phyloP scores from a whole-genome alignment of 345 rosid genomes.

The Populus deltoides region DNA sequence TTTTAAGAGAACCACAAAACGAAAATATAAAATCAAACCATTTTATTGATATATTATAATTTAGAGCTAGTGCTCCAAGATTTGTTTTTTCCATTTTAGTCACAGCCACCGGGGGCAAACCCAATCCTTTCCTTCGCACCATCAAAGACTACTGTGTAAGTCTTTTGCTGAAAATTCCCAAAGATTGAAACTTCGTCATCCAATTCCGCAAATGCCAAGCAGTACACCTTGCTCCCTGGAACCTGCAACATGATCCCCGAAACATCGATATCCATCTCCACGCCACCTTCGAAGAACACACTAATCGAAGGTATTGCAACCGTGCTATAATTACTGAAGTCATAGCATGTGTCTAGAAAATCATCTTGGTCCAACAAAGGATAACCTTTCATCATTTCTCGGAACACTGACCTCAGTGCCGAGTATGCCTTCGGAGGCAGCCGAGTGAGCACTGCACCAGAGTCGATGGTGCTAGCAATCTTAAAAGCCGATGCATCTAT shows the following conservation, averaged over 20 bases:
- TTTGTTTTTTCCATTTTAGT: not conserved
- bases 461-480: not conserved
- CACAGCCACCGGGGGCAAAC: constrained; percentile 6
- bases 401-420: not conserved
- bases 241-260: not conserved
- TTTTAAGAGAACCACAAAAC: too few species aligned
- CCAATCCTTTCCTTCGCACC: not conserved
- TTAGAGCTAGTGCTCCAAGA: too few species aligned
- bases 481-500: too few species aligned
- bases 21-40: too few species aligned
- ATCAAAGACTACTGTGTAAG: constrained; percentile 2
- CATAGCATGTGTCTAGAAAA: not conserved
- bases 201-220: constrained; percentile 14
- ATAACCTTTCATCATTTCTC: not conserved
- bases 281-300: not conserved
- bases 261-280: not conserved
- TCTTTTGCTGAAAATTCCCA: constrained; percentile 14
- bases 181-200: not conserved
- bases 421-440: not conserved
- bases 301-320: not conserved
- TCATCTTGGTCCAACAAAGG: not conserved
- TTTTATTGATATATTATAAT: too few species aligned
- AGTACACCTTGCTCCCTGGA: not conserved
- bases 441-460: not conserved
- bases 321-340: not conserved